Evolutionary conservation across 2,329 filamentous ascomycete genomes (phyloP).

Genomic region (Aspergillus transmontanensis): DNA sequence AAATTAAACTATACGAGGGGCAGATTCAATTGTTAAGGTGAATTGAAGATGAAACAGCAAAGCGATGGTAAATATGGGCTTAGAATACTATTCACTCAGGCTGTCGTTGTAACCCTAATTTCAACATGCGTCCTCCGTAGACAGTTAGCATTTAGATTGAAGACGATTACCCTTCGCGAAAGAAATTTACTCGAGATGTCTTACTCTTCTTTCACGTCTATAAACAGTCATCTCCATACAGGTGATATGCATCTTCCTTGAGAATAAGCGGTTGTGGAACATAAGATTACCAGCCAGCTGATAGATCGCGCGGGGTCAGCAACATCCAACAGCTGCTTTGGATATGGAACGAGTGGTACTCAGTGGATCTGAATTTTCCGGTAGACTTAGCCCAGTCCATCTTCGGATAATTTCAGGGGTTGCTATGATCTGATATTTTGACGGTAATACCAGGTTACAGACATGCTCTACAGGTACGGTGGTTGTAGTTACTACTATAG

Average conservation of each 20-base stretch:
- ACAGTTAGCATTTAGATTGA: not conserved
- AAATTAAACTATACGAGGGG: not conserved
- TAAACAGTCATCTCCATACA: not conserved
- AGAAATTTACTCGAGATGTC: not conserved
- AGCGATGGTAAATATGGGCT: not conserved
- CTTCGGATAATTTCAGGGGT: not conserved
- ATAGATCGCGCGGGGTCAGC: not conserved
- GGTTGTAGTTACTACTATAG: not conserved
- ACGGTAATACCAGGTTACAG: conserved; percentile 1
- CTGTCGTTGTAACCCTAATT: not conserved
- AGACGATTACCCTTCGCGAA: not conserved
- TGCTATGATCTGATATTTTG: not conserved
- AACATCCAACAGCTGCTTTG: not conserved
- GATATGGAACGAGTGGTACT: not conserved
- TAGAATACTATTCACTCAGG: not conserved
- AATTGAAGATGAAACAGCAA: not conserved
- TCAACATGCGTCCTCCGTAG: not conserved
- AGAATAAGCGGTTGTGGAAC: not conserved
- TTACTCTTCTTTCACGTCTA: not conserved
- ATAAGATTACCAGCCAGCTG: not conserved
- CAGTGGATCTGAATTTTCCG: not conserved
- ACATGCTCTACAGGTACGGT: not conserved
- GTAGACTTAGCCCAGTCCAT: not conserved
- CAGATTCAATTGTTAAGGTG: not conserved
- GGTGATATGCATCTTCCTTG: not conserved